Evolutionary conservation across 2,329 filamentous ascomycete genomes (phyloP), one percentile per base, ranked within the genome.

Genomic region (Colletotrichum lindemuthianum): DNA sequence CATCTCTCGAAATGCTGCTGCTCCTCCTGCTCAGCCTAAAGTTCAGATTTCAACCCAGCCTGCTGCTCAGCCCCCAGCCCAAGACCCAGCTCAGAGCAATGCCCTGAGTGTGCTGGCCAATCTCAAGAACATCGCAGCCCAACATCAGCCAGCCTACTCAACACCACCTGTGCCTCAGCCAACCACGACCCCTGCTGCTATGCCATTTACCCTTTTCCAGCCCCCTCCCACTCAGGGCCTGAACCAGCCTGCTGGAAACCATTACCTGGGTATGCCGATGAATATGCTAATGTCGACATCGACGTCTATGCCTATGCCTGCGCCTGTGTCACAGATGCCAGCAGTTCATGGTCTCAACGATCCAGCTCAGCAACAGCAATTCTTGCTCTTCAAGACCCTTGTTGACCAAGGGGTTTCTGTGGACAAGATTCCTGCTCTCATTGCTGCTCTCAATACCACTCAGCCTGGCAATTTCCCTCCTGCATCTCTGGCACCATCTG

Each of bases 311-410:
- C 24, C 24, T 24, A 4, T 24, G 24, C 24, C 2, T 16, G 72
- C 75, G 41, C 51, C 47, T 43, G 16, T 47, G 39, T 71, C 76
- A 49, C 72, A 77, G 49, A 65, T 74, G 34, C 74, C 73, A 51
- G 70, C 75, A 66, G 77, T 74, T 60, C 72, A 84, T 74, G 82
- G 85, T 68, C 78, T 79, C 67, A 87, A 85, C 67, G 80, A 91
- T 61, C 55, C 40, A 41, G 36, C 51, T 12, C 88, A 92, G 69
- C 86, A 91, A 74, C 91, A 93, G 73, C 82, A 24, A 24, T 24
- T 94, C 59, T 82, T 90, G 75, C 79, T 96, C 68, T 86, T 96
- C 71, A 91, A 93, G 77, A 84, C 91, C 10, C 83, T 96, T 59
- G 85, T 89, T 63, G 88, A 90, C 39, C 90, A 92, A 75, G 92